Conservation (phyloP, 2,329 filamentous ascomycete species). For the Aciculosporium take region DNA sequence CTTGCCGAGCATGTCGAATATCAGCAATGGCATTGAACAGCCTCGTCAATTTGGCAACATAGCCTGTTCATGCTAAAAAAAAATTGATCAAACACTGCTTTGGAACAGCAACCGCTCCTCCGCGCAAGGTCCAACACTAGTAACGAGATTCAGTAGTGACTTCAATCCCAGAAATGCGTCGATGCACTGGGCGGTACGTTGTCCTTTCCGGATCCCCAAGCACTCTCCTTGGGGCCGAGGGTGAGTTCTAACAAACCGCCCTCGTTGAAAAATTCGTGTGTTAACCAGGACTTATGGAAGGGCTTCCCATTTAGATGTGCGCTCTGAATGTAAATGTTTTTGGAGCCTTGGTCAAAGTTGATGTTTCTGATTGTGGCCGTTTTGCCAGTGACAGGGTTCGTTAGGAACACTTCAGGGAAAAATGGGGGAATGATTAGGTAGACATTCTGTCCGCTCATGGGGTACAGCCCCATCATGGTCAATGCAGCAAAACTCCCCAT, state of each 20-base stretch:
- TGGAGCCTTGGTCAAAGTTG: slow-evolving; percentile 28
- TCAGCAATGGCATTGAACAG: no score
- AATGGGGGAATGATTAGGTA: slow-evolving; percentile 39
- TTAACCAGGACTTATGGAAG: slow-evolving; percentile 45
- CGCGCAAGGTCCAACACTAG: no score
- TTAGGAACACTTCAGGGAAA: slow-evolving; percentile 30
- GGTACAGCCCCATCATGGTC: slow-evolving; percentile 38
- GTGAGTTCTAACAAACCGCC: slow-evolving; percentile 43
- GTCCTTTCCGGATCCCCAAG: slow-evolving; percentile 7
- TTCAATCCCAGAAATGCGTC: slow-evolving; percentile 11
- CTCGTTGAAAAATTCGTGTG: slow-evolving; percentile 43
- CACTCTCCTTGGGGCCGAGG: slow-evolving; percentile 37
- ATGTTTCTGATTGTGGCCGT: slow-evolving; percentile 17
- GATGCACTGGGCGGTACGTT: slow-evolving; percentile 12
- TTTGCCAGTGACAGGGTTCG: slow-evolving; percentile 13
- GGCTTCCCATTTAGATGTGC: slow-evolving; percentile 38
- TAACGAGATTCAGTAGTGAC: no score
- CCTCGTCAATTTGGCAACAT: no score
- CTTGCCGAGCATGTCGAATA: no score
- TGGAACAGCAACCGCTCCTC: no score
- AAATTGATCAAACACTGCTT: no score
- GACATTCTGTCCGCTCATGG: slow-evolving; percentile 38
- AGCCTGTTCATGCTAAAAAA: no score
- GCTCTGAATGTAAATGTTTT: slow-evolving; percentile 43
- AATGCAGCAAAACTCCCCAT: slow-evolving; percentile 39